Conservation (phyloP, 164 flowering plant species). For the Echeveria elegans region DNA sequence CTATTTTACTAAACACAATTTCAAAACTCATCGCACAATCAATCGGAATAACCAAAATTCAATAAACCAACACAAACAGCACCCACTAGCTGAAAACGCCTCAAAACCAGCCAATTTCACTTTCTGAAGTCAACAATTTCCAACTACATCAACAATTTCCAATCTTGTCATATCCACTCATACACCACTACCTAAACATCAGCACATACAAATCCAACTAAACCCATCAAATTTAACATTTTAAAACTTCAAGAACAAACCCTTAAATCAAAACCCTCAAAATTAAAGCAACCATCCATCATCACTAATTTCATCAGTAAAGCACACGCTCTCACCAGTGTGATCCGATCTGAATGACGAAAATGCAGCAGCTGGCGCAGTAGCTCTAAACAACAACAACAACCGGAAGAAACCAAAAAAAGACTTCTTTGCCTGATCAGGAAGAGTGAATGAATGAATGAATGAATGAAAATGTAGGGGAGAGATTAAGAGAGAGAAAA, state of each 20-base stretch:
- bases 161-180: too few species aligned
- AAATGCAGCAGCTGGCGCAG: conserved; percentile 4
- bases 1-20: too few species aligned
- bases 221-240: background rate
- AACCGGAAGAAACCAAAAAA: conserved; percentile 11
- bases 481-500: conserved; percentile 9
- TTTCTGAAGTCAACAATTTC: too few species aligned
- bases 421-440: conserved; percentile 6
- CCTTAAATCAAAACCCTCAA: background rate
- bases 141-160: too few species aligned
- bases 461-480: conserved; percentile 5
- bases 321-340: background rate
- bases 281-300: background rate
- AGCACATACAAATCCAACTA: too few species aligned
- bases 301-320: too few species aligned
- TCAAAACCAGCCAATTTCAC: too few species aligned
- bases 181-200: too few species aligned
- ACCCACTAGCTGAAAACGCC: too few species aligned
- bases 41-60: too few species aligned
- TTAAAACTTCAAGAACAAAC: background rate
- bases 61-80: too few species aligned
- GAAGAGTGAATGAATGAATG: conserved; percentile 8
- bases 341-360: background rate
- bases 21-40: too few species aligned
- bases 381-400: background rate